Evolutionary conservation across 345 rosid genomes (phyloP), one percentile per base, ranked within the genome.

Genomic region (Euphorbia tirucalli): DNA sequence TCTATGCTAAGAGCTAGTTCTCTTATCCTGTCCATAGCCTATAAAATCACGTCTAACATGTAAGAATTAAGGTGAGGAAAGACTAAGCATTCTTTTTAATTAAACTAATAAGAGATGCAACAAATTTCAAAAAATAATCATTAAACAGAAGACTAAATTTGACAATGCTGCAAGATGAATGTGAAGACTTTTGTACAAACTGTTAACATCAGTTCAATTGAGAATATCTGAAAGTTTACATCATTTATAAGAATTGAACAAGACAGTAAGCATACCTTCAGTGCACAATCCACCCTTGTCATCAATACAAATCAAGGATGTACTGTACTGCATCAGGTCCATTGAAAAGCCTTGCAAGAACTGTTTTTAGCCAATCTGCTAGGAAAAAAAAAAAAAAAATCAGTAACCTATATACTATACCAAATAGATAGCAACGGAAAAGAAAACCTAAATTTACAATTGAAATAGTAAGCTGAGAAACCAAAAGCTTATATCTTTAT

Each of bases 231-330:
- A 11, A 52, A 52, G n/a, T 19, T 41, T 2, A 41, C 44, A 41
- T 7, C 44, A 41, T 41, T 41, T 6, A 6, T 41, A 41, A 41
- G 9, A 41, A 41, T 11, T 41, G 11, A 6, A 10, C 44, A 5
- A 41, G 44, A 41, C 44, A 41, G 10, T 41, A 41, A 41, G 44
- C 44, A 41, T 84, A 94, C 98, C 98, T 87, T 92, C 28, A 32
- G 10, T 73, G 96, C 99, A 68, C 99, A 95, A 79, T 95, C 99
- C 70, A 95, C 97, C 71, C 97, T 89, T 41, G 97, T 71, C 94
- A 95, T 89, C 84, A 95, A 79, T 39, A 89, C 73, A 43, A 83
- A 63, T 55, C 93, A 97, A 69, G 99, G 99, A 84, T n/a, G n/a
- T n/a, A n/a, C n/a, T 95, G 86, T 68, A 86, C 83, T 3, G 97